Base-by-base conservation (phyloP, 2,329 filamentous ascomycete genomes). In the Penicillium aurantiogriseum region DNA sequence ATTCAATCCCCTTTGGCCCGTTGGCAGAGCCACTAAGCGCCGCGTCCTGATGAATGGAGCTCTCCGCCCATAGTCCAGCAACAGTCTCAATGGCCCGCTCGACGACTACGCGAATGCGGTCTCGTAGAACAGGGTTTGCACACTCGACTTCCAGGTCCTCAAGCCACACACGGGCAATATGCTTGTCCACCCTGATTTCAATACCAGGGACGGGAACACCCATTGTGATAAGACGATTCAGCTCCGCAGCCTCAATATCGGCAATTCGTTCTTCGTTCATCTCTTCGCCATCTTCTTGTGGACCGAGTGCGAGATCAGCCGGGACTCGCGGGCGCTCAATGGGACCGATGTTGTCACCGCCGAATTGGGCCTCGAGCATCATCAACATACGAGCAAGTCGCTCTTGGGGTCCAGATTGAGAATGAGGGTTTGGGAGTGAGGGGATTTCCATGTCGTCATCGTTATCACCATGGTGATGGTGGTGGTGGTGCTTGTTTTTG, bases 331-430 rank as follows among this genome's bases (percentile, higher is more conserved):
- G 91, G 78, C 69, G 78, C 23, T 87, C 83, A 63, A 97, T 89
- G 5, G 93, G 92, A 0, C 84, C 81, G 56, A 97, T 87, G 58
- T 57, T 57, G 17, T 91, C 88, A 62, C 94, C 88, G 60, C 94
- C 94, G 71, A 99, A 99, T 74, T 99, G 94, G 3, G 92, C 90
- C 79, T 99, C 94, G 15, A 99, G 87, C 79, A 99, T 96, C 86
- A 96, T 90, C 77, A 95, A 89, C 21, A 99, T 85, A 35, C 93
- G 88, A 61, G 88, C 85, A 40, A 97, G 86, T 40, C 91, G 88
- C 66, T 96, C 91, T 44, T 88, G 81, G 0, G 92, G 82, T 10
- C 83, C 83, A 42, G 91, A 76, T 44, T 88, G 83, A 13, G 88
- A 84, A 74, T 96, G 91, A 0, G 88, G 88, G 70, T 96, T 94